Base-by-base conservation (phyloP, 805 yeast species). In the Metschnikowia proteae region DNA sequence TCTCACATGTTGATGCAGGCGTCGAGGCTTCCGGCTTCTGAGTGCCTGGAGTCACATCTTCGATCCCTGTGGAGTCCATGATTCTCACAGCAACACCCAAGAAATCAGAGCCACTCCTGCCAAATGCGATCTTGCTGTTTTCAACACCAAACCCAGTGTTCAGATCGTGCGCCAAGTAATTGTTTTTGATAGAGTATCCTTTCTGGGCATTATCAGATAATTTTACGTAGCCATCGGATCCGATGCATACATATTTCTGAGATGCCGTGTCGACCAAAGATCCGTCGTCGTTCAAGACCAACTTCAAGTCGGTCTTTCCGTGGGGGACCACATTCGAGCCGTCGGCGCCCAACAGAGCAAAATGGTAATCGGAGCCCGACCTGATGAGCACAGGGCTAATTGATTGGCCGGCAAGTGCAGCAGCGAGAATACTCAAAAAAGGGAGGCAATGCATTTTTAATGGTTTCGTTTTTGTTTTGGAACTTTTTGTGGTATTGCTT, bases 331-430 rank as follows among this genome's bases (percentile, higher is more conserved):
- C 45, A 7, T 51, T 32, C 10, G 47, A 47, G 30, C 51, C 50
- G 27, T 43, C 41, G 6, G 50, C 26, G 49, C 38, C 26, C 48
- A 33, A 44, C 42, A 29, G 31, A 8, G 43, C 31, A 53, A 58
- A 63, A 35, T 63, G 68, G 57, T 54, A 61, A 5, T 38, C 44
- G 7, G 66, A 54, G 8, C 66, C 68, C 7, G 67, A 63, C 40
- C 59, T 58, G 32, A 63, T 60, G 32, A 59, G 50, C 27, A 61
- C 45, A 11, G 60, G 53, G 23, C 51, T 42, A 48, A 64, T 54
- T 13, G 56, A 45, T 43, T 52, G 53, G 9, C 60, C 63, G 13
- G 67, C 64, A 26, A 58, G 46, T 30, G 65, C 67, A 37, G 61
- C 47, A 48, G 65, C 56, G 47, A 57, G 52, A 26, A 63, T 35